Conservation (phyloP, 2,329 filamentous ascomycete species). For the Coniochaeta sp. region DNA sequence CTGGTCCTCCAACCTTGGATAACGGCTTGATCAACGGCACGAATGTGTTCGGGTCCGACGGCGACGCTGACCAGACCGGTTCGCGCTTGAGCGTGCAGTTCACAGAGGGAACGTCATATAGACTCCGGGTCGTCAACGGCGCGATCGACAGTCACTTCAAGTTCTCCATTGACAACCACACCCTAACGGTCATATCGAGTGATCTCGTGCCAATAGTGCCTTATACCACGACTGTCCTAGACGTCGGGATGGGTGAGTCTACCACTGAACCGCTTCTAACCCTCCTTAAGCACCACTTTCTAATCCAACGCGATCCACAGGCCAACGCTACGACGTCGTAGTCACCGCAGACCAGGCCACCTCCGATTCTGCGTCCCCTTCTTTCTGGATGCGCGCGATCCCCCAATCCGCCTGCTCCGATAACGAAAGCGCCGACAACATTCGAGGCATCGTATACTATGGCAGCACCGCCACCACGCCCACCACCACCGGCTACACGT, state of each 20-base stretch:
- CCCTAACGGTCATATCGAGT: too few species aligned
- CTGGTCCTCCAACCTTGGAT: conserved; percentile 25
- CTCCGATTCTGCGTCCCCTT: background rate
- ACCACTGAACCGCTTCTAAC: too few species aligned
- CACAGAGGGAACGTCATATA: conserved; percentile 32
- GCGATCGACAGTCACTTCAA: conserved; percentile 35
- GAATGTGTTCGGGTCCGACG: conserved; percentile 17
- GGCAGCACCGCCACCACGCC: conserved; percentile 14
- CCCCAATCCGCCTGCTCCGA: conserved; percentile 32
- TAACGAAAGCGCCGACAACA: conserved; percentile 31
- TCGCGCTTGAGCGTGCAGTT: conserved; percentile 17
- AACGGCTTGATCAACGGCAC: conserved; percentile 40
- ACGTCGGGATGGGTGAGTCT: conserved; percentile 16
- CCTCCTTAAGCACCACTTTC: too few species aligned
- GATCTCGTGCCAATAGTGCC: conserved; percentile 51
- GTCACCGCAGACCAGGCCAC: conserved; percentile 28
- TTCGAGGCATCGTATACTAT: conserved; percentile 42
- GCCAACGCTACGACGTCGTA: conserved; percentile 39
- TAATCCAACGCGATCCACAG: conserved; percentile 22
- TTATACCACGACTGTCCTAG: conserved; percentile 38
- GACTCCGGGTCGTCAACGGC: conserved; percentile 39
- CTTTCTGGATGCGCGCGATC: conserved; percentile 33
- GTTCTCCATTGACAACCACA: conserved; percentile 42
- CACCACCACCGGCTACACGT: conserved; percentile 7
- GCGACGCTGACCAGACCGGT: conserved; percentile 9